Base-by-base conservation (phyloP, 768 basidiomycete species). In the Leccinum uliginosum region DNA sequence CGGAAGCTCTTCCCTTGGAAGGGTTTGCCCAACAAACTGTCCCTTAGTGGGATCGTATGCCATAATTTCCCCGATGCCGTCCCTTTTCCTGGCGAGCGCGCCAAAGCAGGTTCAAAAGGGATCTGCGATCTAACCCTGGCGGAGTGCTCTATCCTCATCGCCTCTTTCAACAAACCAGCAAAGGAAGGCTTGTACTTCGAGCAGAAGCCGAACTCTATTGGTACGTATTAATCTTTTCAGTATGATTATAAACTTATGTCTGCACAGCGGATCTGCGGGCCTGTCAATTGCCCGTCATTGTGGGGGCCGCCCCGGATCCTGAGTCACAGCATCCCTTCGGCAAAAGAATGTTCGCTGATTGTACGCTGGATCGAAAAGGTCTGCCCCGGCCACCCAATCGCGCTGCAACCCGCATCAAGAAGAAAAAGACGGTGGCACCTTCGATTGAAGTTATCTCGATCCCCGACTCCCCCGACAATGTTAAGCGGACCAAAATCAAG, bases 1-100 rank as follows among this genome's bases (percentile, higher is more conserved):
- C 5, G 15, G 9, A 54, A 54, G 44, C 30, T 54, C 5, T 45
- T 54, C 6, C 44, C 53, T 9, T 54, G 53, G 53, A 54, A 54
- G 17, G 53, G 44, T 4, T 54, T 54, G 21, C 53, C 53, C 2
- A 7, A 4, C 3, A 46, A 30, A 9, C 53, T 54, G 3, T 17
- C 53, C 4, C 15, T 9, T 6, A 46, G 44, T 3, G 23, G 14
- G 0, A 23, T 54, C 3, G 30, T 54, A 4, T 54, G 53, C 44
- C 44, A 54, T 17, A 45, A 45, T 14, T 54, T 23, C 44, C 53
- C 53, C 4, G 21, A 54, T 5, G 9, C 30, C 2, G 45, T 54
- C 3, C 53, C 53, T 15, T 46, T 54, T 3, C 53, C 53, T 0
- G 27, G 53, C 3, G 44, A 6, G 7, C 11, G 49, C 29, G 14